Evolutionary conservation across 2,329 filamentous ascomycete genomes (phyloP).

Genomic region (Akanthomyces muscarius): DNA sequence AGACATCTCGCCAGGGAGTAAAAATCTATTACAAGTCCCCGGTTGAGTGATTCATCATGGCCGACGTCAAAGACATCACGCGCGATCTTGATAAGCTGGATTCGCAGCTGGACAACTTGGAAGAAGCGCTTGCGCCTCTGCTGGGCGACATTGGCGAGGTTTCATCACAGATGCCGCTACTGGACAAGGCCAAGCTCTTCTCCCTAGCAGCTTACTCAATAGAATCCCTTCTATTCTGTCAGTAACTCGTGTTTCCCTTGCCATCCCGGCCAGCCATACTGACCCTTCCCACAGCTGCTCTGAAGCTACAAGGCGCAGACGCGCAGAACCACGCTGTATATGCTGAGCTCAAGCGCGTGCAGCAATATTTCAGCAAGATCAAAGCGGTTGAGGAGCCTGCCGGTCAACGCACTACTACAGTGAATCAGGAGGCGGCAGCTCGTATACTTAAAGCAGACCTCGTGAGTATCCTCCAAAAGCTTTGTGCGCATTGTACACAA

Average conservation of each 20-base stretch:
- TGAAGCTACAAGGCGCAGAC: slow-evolving; percentile 74
- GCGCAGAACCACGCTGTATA: slow-evolving; percentile 83
- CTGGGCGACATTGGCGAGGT: slow-evolving; percentile 62
- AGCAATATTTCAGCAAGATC: slow-evolving; percentile 91
- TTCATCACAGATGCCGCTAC: slow-evolving; percentile 76
- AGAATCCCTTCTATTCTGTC: slow-evolving; percentile 85
- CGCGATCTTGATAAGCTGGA: slow-evolving; percentile 71
- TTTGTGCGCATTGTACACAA: background rate
- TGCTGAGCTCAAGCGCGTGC: slow-evolving; percentile 78
- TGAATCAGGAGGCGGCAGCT: slow-evolving; percentile 73
- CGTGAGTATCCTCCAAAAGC: slow-evolving; percentile 42
- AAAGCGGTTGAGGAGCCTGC: slow-evolving; percentile 66
- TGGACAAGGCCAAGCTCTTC: slow-evolving; percentile 93
- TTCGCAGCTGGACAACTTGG: slow-evolving; percentile 72
- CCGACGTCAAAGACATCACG: slow-evolving; percentile 51
- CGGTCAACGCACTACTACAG: slow-evolving; percentile 46
- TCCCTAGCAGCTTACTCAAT: slow-evolving; percentile 84
- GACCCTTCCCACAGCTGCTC: slow-evolving; percentile 48
- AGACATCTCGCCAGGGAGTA: background rate
- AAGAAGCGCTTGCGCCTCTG: slow-evolving; percentile 70
- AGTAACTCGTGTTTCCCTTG: slow-evolving; percentile 25
- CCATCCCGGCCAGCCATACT: background rate
- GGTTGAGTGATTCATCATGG: slow-evolving; percentile 28
- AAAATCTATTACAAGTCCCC: background rate
- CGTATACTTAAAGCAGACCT: slow-evolving; percentile 81